phyloP scores from a whole-genome alignment of 2,329 filamentous ascomycete species.

The Pestalotiopsis sp. region DNA sequence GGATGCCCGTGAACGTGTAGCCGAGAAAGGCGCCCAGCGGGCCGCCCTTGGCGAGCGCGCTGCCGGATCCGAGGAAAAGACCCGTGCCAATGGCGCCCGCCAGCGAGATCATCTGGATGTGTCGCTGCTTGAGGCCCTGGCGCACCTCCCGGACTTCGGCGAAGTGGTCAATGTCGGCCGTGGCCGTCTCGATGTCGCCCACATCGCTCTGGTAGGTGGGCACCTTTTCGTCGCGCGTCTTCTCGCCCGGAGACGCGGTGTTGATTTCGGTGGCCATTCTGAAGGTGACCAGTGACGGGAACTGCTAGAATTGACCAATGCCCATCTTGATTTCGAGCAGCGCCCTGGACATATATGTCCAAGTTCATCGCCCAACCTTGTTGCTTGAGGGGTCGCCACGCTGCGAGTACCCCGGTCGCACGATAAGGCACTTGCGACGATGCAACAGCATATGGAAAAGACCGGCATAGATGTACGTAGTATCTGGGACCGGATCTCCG shows the following conservation, averaged over 20 bases:
- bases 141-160: conserved; percentile 37
- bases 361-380: background rate
- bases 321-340: background rate
- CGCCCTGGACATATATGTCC: background rate
- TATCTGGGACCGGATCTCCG: background rate
- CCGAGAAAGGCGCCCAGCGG: conserved; percentile 40
- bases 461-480: background rate
- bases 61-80: conserved; percentile 68
- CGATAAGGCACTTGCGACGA: background rate
- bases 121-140: conserved; percentile 42
- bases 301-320: background rate
- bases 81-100: conserved; percentile 47
- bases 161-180: conserved; percentile 21
- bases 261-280: background rate
- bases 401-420: background rate
- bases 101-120: conserved; percentile 54
- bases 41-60: conserved; percentile 57
- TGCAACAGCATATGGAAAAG: background rate
- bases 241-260: background rate
- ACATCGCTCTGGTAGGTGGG: background rate
- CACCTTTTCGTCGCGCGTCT: background rate
- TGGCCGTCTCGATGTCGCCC: background rate
- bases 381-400: background rate
- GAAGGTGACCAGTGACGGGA: background rate
- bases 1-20: conserved; percentile 38